Conservation (phyloP, 1,284 basidiomycete species). For the Trichosporon inkin region DNA sequence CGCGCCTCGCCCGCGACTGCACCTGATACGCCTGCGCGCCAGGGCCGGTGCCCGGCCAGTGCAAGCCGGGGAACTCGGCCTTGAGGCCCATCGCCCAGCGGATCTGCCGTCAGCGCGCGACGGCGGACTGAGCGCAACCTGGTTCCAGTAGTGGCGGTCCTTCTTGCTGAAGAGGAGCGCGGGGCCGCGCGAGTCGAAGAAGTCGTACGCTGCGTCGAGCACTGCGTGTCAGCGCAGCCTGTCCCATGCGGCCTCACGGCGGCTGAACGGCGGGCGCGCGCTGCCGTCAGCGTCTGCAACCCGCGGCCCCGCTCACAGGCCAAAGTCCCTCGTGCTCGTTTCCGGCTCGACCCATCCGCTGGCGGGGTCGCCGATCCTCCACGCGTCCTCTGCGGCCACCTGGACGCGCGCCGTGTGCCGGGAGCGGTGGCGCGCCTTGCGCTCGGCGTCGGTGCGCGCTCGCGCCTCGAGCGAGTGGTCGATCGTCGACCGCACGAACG, state of each 20-base stretch:
- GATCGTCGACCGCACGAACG: slow-evolving; percentile 4
- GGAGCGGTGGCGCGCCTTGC: not conserved
- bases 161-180: slow-evolving; percentile 11
- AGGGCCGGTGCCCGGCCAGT: slow-evolving; percentile 35
- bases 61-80: slow-evolving; percentile 22
- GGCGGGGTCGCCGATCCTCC: slow-evolving; percentile 30
- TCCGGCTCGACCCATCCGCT: slow-evolving; percentile 32
- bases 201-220: slow-evolving; percentile 31
- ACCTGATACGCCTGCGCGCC: slow-evolving; percentile 17
- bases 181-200: slow-evolving; percentile 29
- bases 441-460: not conserved
- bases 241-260: too few relatives aligned
- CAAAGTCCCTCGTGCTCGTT: slow-evolving; percentile 23
- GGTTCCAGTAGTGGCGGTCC: slow-evolving; percentile 10
- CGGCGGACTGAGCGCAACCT: not conserved
- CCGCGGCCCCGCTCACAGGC: slow-evolving; percentile 24
- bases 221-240: too few relatives aligned
- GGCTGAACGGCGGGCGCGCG: slow-evolving; percentile 32
- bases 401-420: not conserved
- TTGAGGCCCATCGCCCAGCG: slow-evolving; percentile 31
- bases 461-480: slow-evolving; percentile 3
- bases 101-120: slow-evolving; percentile 24
- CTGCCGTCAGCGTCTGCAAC: slow-evolving; percentile 20
- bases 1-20: not conserved
- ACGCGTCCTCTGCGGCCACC: slow-evolving; percentile 26